phyloP scores from a whole-genome alignment of 1,284 basidiomycete species.

The Quambalaria eucalypti region DNA sequence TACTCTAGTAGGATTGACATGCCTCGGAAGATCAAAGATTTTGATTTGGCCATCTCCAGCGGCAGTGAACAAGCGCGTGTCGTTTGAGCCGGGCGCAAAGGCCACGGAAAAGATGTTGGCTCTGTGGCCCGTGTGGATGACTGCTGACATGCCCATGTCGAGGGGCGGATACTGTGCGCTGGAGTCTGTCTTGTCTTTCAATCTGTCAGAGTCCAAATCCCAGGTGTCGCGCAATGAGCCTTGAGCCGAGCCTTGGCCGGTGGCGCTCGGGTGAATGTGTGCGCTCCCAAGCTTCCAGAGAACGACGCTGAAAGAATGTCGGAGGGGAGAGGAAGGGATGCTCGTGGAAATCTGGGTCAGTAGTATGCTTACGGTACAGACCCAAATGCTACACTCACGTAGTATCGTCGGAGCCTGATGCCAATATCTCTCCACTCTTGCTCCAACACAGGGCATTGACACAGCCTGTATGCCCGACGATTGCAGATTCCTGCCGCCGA shows the following conservation, averaged over 20 bases:
- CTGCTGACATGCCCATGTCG: constrained; percentile 13
- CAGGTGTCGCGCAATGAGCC: neutral
- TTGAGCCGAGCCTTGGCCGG: neutral
- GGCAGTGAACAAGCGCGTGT: constrained; percentile 56
- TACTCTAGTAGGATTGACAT: no score
- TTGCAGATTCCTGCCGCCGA: no score
- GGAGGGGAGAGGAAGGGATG: neutral
- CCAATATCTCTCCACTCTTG: constrained; percentile 60
- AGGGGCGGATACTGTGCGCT: constrained; percentile 8
- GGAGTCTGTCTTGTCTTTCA: constrained; percentile 7
- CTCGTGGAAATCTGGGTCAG: neutral
- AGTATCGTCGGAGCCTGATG: constrained; percentile 70
- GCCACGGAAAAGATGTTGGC: constrained; percentile 81
- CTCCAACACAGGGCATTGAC: constrained; percentile 66
- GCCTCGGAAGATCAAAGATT: constrained; percentile 72
- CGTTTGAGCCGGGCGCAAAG: constrained; percentile 59
- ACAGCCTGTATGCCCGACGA: constrained; percentile 18
- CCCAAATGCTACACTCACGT: neutral
- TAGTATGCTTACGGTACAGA: neutral
- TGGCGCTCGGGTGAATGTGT: constrained; percentile 38
- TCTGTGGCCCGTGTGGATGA: constrained; percentile 52
- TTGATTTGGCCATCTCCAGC: constrained; percentile 72
- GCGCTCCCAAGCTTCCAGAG: constrained; percentile 59
- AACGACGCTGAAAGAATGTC: constrained; percentile 54
- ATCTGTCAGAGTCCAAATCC: constrained; percentile 59